Percentiles rank a stretch among this genome's conserved stretches.
Evolutionary conservation across 2,329 filamentous ascomycete genomes (phyloP).

Genomic region (Polychaeton citri): DNA sequence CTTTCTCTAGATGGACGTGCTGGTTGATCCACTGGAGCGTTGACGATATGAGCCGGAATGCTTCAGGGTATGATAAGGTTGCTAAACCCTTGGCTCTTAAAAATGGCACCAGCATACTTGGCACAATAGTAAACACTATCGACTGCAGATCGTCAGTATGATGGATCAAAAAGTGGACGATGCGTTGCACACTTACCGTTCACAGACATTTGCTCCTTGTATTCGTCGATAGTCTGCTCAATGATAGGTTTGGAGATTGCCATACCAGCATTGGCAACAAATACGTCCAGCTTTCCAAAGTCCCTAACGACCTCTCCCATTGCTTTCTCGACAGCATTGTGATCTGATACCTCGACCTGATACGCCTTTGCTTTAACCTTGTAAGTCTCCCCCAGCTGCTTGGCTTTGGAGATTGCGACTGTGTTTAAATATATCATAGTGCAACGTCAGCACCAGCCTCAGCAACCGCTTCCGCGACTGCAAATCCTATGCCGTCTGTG

Average conservation of each 20-base stretch:
- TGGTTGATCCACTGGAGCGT: constrained; percentile 82
- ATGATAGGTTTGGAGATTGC: constrained; percentile 54
- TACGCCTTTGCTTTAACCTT: constrained; percentile 26
- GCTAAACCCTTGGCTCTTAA: constrained; percentile 59
- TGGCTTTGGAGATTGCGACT: constrained; percentile 21
- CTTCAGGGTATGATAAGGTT: constrained; percentile 80
- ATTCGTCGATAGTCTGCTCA: constrained; percentile 40
- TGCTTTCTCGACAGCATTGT: constrained; percentile 51
- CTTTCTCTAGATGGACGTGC: too few relatives aligned
- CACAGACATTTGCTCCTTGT: constrained; percentile 38
- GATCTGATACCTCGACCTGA: constrained; percentile 66
- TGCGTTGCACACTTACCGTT: too few relatives aligned
- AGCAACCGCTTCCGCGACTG: constrained; percentile 81
- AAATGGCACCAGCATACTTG: constrained; percentile 65
- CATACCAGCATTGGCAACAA: constrained; percentile 87
- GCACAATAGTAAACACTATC: constrained; percentile 82
- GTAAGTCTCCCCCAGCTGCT: constrained; percentile 9
- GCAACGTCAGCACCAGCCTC: constrained; percentile 77
- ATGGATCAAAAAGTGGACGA: too few relatives aligned
- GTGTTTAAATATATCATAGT: constrained; percentile 81
- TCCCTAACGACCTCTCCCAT: constrained; percentile 51
- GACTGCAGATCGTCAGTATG: too few relatives aligned
- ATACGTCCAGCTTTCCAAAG: constrained; percentile 71
- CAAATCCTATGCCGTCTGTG: constrained; percentile 71
- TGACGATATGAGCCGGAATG: constrained; percentile 84